Base-by-base conservation (phyloP, 768 basidiomycete genomes). In the Lactarius deliciosus region DNA sequence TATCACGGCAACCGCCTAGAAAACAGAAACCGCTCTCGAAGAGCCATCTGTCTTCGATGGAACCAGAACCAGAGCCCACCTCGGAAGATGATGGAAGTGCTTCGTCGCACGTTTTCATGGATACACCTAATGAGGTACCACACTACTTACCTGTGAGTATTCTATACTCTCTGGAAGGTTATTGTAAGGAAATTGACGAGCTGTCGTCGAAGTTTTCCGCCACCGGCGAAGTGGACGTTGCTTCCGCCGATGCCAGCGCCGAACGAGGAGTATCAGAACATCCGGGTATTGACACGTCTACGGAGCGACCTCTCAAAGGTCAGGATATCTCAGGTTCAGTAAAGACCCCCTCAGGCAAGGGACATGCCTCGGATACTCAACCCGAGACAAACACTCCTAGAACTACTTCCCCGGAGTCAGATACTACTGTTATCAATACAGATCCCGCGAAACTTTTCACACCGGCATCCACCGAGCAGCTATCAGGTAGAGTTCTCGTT, bases 41-140 rank as follows among this genome's bases (percentile, higher is more conserved):
- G 16, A 57, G 16, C 22, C 45, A 38, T 30, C 30, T 47, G 25
- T 28, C 60, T 13, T 69, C 63, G 5, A 25, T 45, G 45, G 61
- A 63, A 40, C 65, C 50, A 60, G 64, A 63, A 32, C 61, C 50
- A 25, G 70, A 59, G 30, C n/a, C 18, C 28, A 57, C 53, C 8
- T 64, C 63, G 13, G 65, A 57, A 18, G 61, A 66, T 30, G 70
- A 64, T 11, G 65, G 40, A 32, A 36, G 36, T 34, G 22, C 41
- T 5, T 66, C 57, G n/a, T 11, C 22, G 22, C 55, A 57, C 11
- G 53, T 71, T 28, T 66, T 63, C 34, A 66, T 71, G 68, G 70
- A 71, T 47, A 61, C 53, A 32, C 38, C 63, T 8, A 41, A 55
- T 16, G 65, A 59, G 25, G 25, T 60, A 32, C 60, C 28, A 11